Percentiles rank a stretch among this genome's conserved stretches.
Evolutionary conservation across 257 asterid genomes (phyloP).

Genomic region (Ehretia macrophylla): DNA sequence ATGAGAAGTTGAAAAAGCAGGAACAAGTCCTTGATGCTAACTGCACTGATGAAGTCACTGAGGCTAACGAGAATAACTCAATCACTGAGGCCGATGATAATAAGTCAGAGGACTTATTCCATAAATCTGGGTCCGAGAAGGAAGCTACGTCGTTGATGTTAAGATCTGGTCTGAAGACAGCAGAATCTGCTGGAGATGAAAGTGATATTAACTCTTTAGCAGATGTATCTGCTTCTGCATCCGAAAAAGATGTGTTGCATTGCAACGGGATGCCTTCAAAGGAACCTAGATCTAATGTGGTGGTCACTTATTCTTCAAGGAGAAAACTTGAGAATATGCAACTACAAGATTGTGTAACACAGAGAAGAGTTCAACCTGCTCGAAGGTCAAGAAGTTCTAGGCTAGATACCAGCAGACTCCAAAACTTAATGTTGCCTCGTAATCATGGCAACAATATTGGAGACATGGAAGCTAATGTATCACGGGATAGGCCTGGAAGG

Average conservation of each 20-base stretch:
- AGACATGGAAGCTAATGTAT: conserved; percentile 23
- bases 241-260: conserved; percentile 40
- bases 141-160: conserved; percentile 33
- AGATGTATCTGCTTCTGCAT: conserved; percentile 55
- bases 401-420: conserved; percentile 36
- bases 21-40: conserved; percentile 32
- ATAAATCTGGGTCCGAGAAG: conserved; percentile 29
- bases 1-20: conserved; percentile 60
- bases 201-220: conserved; percentile 47
- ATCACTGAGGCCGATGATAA: conserved; percentile 26
- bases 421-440: conserved; percentile 21
- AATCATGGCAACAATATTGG: conserved; percentile 31
- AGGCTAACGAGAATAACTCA: conserved; percentile 29
- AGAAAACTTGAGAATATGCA: conserved; percentile 40
- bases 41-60: conserved; percentile 30
- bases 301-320: conserved; percentile 38
- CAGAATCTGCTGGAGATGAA: conserved; percentile 29
- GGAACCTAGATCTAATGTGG: conserved; percentile 32
- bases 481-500: conserved; percentile 48
- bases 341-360: conserved; percentile 32
- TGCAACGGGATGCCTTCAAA: conserved; percentile 35
- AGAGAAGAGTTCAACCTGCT: conserved; percentile 40
- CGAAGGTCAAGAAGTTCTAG: conserved; percentile 61
- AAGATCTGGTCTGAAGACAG: conserved; percentile 21
- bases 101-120: conserved; percentile 36